phyloP scores from a whole-genome alignment of 2,329 filamentous ascomycete genomes.

The Furcasterigmium furcatum region DNA sequence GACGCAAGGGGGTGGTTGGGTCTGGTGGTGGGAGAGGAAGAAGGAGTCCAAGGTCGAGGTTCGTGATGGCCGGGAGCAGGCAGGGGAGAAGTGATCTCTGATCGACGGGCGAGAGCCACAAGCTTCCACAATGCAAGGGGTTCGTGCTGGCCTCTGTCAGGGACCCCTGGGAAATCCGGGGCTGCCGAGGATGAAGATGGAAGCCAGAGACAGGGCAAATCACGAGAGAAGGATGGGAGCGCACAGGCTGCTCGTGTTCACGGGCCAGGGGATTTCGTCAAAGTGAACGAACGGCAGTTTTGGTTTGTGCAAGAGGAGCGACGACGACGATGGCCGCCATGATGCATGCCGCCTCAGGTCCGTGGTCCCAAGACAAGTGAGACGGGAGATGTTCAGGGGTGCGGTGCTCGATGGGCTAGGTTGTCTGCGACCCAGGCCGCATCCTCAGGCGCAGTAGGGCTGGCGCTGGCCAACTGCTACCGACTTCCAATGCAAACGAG shows the following conservation, averaged over 20 bases:
- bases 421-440: no score
- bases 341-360: neutral
- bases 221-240: no score
- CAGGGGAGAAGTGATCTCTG: neutral
- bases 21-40: neutral
- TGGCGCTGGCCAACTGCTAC: no score
- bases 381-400: neutral
- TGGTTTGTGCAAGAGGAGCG: neutral
- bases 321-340: neutral
- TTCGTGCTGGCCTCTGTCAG: neutral
- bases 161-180: neutral
- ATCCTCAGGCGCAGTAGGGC: no score
- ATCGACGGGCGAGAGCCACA: neutral
- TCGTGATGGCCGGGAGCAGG: neutral
- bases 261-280: neutral
- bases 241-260: neutral
- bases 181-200: no score
- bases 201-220: no score
- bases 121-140: neutral
- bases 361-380: neutral
- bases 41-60: neutral
- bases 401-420: no score
- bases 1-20: neutral
- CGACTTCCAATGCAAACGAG: no score
- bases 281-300: no score